Evolutionary conservation across 2,329 filamentous ascomycete species (phyloP).

Genomic region (Diaporthe destruens): DNA sequence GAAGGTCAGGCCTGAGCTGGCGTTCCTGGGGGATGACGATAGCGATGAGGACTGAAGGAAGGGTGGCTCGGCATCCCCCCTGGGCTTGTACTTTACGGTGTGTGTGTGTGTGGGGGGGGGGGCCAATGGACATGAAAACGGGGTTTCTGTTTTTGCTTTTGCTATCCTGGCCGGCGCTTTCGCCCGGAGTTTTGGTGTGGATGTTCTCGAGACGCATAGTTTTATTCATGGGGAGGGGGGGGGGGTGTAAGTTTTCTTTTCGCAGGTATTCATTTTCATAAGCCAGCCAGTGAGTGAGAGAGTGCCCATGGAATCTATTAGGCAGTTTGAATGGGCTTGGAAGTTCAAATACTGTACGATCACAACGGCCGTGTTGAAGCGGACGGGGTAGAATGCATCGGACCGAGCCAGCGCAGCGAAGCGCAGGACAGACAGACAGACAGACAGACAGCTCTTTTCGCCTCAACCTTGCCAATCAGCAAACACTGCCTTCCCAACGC

Average conservation of each 20-base stretch:
- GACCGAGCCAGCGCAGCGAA: neutral
- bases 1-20: slow-evolving; percentile 64
- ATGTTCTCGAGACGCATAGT: too few species aligned
- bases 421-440: too few species aligned
- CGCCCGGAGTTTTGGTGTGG: neutral
- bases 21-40: slow-evolving; percentile 78
- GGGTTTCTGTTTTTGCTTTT: neutral
- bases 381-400: neutral
- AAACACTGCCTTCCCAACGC: too few species aligned
- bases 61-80: too few species aligned
- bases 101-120: neutral
- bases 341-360: neutral
- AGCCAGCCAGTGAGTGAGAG: neutral
- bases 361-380: neutral
- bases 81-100: too few species aligned
- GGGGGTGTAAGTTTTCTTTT: too few species aligned
- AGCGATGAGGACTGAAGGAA: slow-evolving; percentile 71
- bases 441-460: too few species aligned
- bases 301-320: too few species aligned
- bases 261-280: neutral
- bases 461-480: too few species aligned
- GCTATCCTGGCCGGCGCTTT: neutral
- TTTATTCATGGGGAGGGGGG: neutral
- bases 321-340: neutral
- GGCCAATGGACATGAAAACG: neutral